Base-by-base conservation (phyloP, 2,329 filamentous ascomycete species). In the Rasamsonia emersonii region DNA sequence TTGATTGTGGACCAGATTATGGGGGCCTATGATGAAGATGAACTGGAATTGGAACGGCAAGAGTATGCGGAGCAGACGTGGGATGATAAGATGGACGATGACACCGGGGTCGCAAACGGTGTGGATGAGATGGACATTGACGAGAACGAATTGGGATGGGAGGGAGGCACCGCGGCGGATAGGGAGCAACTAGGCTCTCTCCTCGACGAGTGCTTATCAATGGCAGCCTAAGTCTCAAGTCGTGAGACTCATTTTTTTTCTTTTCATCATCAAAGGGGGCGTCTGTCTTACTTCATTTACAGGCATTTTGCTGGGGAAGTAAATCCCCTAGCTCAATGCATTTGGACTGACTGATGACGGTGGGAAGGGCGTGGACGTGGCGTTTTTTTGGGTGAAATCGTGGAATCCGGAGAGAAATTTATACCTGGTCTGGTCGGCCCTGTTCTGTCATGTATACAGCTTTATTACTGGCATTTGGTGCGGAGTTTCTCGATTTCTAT, bases 21-120 rank as follows among this genome's bases (percentile, higher is more conserved):
- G 47, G 74, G 77, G 39, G 72, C 73, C 4, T 86, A 83, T 49
- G 70, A 82, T 18, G 85, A 91, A 50, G 80, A 81, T 33, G 82
- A 86, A 53, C 65, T 86, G 9, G 82, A 86, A 37, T 53, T 51
- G 4, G 57, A 61, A 37, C 55, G 51, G 11, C 52, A 57, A 37
- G 56, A 54, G 34, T 52, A 51, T 5, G 18, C 46, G 2, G 52
- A 54, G 18, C 11, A 28, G 30, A 39, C 18, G 18, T 27, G 13
- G 29, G 21, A 16, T 25, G 19, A 10, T n/a, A 32, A 36, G 10
- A 31, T 32, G 11, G 31, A 31, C 6, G 32, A 14, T 13, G 24
- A 24, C n/a, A 49, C 51, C 9, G 39, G 41, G 3, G 36, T 40
- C 21, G 34, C 36, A 14, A 40, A 46, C 19, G 42, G 40, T 16